A percentile compares a stretch with the other conserved stretches of the same genome.
Conservation (phyloP, 2,329 filamentous ascomycete genomes). For the Calonectria fujianensis region DNA sequence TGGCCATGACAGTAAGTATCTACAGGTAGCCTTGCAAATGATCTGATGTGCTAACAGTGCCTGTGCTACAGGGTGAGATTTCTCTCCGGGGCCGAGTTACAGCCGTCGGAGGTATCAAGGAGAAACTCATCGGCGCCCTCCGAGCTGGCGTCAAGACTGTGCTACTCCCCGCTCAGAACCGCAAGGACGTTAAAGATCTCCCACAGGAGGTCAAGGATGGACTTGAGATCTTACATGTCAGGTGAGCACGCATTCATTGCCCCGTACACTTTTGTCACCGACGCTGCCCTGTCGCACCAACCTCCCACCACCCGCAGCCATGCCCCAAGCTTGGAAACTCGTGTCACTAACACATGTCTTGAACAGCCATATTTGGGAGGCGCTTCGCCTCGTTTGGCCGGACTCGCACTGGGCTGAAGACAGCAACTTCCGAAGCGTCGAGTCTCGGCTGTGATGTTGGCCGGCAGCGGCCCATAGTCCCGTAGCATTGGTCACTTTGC, state of each 20-base stretch:
- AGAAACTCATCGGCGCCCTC: constrained; percentile 96
- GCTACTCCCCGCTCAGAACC: constrained; percentile 89
- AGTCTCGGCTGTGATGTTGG: constrained; percentile 82
- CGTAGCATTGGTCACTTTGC: constrained; percentile 23
- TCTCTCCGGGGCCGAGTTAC: constrained; percentile 92
- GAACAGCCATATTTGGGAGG: constrained; percentile 92
- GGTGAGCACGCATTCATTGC: constrained; percentile 71
- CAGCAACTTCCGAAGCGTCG: constrained; percentile 79
- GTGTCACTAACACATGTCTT: constrained; percentile 58
- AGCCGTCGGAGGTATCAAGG: constrained; percentile 97
- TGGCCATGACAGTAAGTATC: constrained; percentile 90
- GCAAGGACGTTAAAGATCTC: constrained; percentile 93
- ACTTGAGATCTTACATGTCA: constrained; percentile 91
- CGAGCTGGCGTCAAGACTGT: constrained; percentile 97
- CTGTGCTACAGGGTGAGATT: constrained; percentile 74
- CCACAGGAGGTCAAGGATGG: constrained; percentile 92
- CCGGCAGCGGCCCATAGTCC: constrained; percentile 10
- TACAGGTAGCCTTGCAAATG: constrained; percentile 46
- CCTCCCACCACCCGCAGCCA: constrained; percentile 44
- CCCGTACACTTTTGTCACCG: constrained; percentile 44
- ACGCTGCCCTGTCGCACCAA: constrained; percentile 45
- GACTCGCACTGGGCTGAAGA: constrained; percentile 89
- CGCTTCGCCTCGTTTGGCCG: constrained; percentile 92
- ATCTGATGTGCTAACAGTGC: constrained; percentile 51
- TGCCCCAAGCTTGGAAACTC: constrained; percentile 44